Evolutionary conservation across 2,329 filamentous ascomycete genomes (phyloP).

Genomic region (Phialophora chinensis): DNA sequence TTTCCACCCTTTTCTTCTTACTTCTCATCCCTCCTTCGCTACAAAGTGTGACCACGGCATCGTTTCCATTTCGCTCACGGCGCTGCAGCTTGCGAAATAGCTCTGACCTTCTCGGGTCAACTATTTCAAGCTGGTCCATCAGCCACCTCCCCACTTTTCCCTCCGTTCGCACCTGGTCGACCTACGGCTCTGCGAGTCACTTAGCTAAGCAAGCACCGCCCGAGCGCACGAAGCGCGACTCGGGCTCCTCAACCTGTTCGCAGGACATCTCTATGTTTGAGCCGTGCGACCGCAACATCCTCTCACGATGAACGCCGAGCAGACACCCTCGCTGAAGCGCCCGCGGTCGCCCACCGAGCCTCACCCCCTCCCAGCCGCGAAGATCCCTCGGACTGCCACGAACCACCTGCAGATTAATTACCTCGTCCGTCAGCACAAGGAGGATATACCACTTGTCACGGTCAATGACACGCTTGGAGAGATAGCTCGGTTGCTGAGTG

Average conservation of each 20-base stretch:
- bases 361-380: slow-evolving; percentile 47
- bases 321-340: slow-evolving; percentile 49
- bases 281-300: slow-evolving; percentile 27
- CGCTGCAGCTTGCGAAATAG: slow-evolving; percentile 37
- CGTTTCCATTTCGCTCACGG: slow-evolving; percentile 29
- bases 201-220: slow-evolving; percentile 31
- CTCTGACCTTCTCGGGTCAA: slow-evolving; percentile 25
- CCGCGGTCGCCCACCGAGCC: slow-evolving; percentile 54
- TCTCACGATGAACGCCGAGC: slow-evolving; percentile 44
- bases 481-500: slow-evolving; percentile 72
- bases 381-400: slow-evolving; percentile 62
- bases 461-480: slow-evolving; percentile 74
- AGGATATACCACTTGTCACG: slow-evolving; percentile 67
- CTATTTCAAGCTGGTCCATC: slow-evolving; percentile 32
- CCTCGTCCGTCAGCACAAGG: slow-evolving; percentile 66
- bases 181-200: slow-evolving; percentile 9
- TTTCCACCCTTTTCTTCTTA: slow-evolving; percentile 15
- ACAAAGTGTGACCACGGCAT: slow-evolving; percentile 16
- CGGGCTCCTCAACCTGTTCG: slow-evolving; percentile 23
- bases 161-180: slow-evolving; percentile 24
- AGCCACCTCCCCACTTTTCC: slow-evolving; percentile 23
- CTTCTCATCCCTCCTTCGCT: not conserved
- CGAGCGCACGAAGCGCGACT: slow-evolving; percentile 35
- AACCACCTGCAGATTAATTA: slow-evolving; percentile 72
- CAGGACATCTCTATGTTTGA: slow-evolving; percentile 25